phyloP scores from a whole-genome alignment of 2,329 filamentous ascomycete genomes.

The Seiridium unicorne region DNA sequence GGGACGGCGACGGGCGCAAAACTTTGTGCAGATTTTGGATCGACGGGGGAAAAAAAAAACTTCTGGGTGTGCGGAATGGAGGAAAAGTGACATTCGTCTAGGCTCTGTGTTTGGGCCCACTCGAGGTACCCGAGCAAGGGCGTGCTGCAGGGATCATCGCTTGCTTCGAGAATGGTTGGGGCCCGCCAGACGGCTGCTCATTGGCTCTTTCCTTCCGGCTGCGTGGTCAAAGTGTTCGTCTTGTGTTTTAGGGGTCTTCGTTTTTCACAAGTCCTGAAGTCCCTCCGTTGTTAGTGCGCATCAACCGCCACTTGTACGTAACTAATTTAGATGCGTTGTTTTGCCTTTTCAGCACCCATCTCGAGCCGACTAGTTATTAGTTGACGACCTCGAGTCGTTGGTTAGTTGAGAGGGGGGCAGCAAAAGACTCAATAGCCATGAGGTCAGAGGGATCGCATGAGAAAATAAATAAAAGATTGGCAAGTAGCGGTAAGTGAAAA shows the following conservation, averaged over 20 bases:
- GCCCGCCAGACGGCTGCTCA: not conserved
- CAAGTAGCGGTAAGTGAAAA: conserved; percentile 1
- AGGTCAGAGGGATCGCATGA: not conserved
- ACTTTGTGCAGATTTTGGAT: not conserved
- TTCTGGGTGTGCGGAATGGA: not conserved
- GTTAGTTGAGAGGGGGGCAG: not conserved
- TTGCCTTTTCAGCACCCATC: not conserved
- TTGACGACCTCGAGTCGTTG: no score
- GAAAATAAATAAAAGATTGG: not conserved
- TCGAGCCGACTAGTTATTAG: no score
- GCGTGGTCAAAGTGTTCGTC: conserved; percentile 6
- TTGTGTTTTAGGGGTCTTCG: conserved; percentile 1
- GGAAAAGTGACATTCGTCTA: conserved; percentile 4
- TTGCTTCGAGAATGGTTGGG: conserved; percentile 5
- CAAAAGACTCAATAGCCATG: no score
- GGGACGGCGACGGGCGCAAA: not conserved
- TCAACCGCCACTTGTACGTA: conserved; percentile 4
- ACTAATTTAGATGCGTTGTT: not conserved
- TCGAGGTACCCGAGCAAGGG: not conserved
- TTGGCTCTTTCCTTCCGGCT: conserved; percentile 3
- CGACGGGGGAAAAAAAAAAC: conserved; percentile 4
- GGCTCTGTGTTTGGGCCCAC: not conserved
- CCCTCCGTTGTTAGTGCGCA: not conserved
- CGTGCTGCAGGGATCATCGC: conserved; percentile 1
- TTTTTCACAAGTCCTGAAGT: not conserved